phyloP scores from a whole-genome alignment of 2,329 filamentous ascomycete genomes.

The Colletotrichum navitas region DNA sequence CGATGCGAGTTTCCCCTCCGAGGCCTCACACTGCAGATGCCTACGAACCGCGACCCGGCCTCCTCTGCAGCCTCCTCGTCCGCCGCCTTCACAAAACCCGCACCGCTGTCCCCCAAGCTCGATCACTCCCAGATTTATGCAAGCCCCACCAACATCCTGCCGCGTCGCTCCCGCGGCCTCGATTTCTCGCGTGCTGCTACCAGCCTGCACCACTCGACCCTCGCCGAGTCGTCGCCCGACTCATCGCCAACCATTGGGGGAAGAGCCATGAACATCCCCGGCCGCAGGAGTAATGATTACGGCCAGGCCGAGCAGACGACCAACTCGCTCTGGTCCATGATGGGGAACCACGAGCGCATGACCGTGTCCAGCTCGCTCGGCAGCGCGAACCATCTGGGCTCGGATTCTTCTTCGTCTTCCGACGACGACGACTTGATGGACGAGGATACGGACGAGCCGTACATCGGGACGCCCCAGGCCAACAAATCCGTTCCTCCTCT shows the following conservation, averaged over 20 bases:
- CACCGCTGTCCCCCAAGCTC: constrained; percentile 85
- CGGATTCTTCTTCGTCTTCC: constrained; percentile 81
- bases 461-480: constrained; percentile 85
- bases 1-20: constrained; percentile 73
- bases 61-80: constrained; percentile 48
- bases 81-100: constrained; percentile 62
- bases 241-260: constrained; percentile 88
- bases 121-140: constrained; percentile 88
- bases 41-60: constrained; percentile 62
- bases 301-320: constrained; percentile 73
- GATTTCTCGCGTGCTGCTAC: constrained; percentile 96
- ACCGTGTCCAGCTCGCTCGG: constrained; percentile 83
- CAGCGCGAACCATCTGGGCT: constrained; percentile 78
- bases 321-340: constrained; percentile 78
- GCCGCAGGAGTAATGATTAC: constrained; percentile 63
- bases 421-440: constrained; percentile 79
- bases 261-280: constrained; percentile 72
- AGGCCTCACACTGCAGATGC: constrained; percentile 79
- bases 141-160: constrained; percentile 88
- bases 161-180: constrained; percentile 87
- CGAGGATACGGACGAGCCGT: constrained; percentile 82
- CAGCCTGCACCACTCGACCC: constrained; percentile 93
- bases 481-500: constrained; percentile 67
- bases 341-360: constrained; percentile 76
- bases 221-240: constrained; percentile 91